Evolutionary conservation across 495 filamentous ascomycete species (phyloP).

Genomic region (Hypoxylon crocopeplum): DNA sequence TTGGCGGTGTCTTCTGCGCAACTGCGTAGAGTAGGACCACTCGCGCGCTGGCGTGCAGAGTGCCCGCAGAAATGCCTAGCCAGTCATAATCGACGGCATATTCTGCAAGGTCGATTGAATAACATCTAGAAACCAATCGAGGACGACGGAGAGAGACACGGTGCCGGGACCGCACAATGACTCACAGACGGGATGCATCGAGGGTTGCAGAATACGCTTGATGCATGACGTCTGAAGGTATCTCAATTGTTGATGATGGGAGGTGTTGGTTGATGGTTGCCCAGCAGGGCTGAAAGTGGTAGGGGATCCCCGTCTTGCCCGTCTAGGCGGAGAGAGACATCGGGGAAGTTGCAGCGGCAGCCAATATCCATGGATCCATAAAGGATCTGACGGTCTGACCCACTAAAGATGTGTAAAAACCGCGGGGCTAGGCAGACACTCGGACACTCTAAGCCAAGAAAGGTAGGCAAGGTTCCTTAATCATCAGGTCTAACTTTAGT

Average conservation of each 20-base stretch:
- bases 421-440: conserved; percentile 8
- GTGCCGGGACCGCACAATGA: conserved; percentile 20
- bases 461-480: conserved; percentile 9
- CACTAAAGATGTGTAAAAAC: conserved; percentile 34
- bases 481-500: conserved; percentile 21
- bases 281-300: conserved; percentile 36
- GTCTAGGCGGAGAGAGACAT: not conserved
- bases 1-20: conserved; percentile 13
- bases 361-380: no score
- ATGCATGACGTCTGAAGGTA: conserved; percentile 26
- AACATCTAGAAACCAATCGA: conserved; percentile 15
- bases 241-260: not conserved
- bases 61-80: conserved; percentile 22
- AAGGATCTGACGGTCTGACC: no score
- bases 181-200: conserved; percentile 29
- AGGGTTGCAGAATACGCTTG: conserved; percentile 20
- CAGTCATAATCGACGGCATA: conserved; percentile 16
- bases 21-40: conserved; percentile 7
- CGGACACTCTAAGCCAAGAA: not conserved
- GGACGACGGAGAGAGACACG: conserved; percentile 1
- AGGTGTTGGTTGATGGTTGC: not conserved
- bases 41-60: conserved; percentile 28
- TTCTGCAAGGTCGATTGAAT: conserved; percentile 22
- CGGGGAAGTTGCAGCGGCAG: conserved; percentile 1
- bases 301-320: no score